Evolutionary conservation across 305 asterid genomes (phyloP).

Genomic region (Fraxinus platypoda): DNA sequence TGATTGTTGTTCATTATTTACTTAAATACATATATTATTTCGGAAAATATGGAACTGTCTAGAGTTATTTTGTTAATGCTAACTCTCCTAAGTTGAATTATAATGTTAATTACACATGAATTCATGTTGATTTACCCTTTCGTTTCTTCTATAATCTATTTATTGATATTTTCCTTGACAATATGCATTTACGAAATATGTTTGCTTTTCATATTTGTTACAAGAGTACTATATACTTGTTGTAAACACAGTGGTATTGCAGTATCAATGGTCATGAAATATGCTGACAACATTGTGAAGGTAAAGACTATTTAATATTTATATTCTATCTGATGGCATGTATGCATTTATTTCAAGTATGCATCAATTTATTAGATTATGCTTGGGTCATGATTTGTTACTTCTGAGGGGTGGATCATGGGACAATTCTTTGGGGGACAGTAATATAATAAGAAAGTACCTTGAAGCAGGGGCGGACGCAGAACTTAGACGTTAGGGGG

Average conservation of each 20-base stretch:
- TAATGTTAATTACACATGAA: neutral
- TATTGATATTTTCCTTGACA: neutral
- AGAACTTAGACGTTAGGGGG: too few relatives aligned
- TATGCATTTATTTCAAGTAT: constrained; percentile 13
- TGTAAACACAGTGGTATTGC: constrained; percentile 81
- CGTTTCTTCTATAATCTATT: neutral
- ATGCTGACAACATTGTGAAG: constrained; percentile 98
- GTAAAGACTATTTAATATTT: constrained; percentile 32
- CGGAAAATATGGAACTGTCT: neutral
- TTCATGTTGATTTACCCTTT: neutral
- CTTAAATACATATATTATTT: neutral
- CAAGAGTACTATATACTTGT: constrained; percentile 16
- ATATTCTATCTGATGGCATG: constrained; percentile 11
- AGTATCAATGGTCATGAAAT: constrained; percentile 98
- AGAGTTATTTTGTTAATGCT: neutral
- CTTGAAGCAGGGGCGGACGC: too few relatives aligned
- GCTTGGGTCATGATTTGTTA: neutral
- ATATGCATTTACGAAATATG: neutral
- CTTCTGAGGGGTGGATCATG: neutral
- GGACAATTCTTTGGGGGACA: neutral
- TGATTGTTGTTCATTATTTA: constrained; percentile 11
- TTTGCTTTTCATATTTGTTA: neutral
- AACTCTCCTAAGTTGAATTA: neutral
- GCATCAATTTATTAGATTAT: neutral
- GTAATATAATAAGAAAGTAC: neutral